phyloP scores from a whole-genome alignment of 2,329 filamentous ascomycete species.

The Aschersonia sp. region DNA sequence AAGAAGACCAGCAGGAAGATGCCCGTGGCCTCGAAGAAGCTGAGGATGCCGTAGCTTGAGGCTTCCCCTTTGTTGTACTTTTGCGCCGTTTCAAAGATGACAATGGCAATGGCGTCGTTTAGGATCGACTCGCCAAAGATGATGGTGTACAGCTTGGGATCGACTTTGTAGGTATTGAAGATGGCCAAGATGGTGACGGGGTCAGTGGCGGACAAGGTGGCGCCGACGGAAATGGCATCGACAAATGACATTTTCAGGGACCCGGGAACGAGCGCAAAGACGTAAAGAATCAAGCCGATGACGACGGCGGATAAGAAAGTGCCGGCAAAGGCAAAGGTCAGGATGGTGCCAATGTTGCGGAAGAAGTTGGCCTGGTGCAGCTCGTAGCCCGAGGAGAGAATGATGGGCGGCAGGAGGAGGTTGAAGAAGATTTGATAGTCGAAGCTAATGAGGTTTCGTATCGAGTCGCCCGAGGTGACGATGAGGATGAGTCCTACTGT shows the following conservation, averaged over 20 bases:
- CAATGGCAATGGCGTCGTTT: slow-evolving; percentile 96
- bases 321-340: slow-evolving; percentile 94
- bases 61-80: slow-evolving; percentile 67
- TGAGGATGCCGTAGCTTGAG: slow-evolving; percentile 61
- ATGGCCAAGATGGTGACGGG: slow-evolving; percentile 96
- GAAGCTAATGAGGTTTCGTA: slow-evolving; percentile 86
- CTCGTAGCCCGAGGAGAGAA: slow-evolving; percentile 92
- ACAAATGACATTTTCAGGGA: slow-evolving; percentile 79
- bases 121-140: slow-evolving; percentile 98
- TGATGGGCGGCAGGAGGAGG: slow-evolving; percentile 93
- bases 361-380: slow-evolving; percentile 99
- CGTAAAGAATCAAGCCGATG: slow-evolving; percentile 71
- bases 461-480: slow-evolving; percentile 64
- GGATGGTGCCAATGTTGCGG: slow-evolving; percentile 89
- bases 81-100: slow-evolving; percentile 95
- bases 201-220: slow-evolving; percentile 90
- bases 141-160: slow-evolving; percentile 94
- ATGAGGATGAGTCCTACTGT: slow-evolving; percentile 81
- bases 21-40: slow-evolving; percentile 79
- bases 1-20: slow-evolving; percentile 96
- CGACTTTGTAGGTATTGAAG: slow-evolving; percentile 98
- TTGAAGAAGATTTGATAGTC: slow-evolving; percentile 99
- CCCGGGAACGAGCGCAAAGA: slow-evolving; percentile 78
- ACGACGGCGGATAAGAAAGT: slow-evolving; percentile 97
- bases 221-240: slow-evolving; percentile 91